Evolutionary conservation across 208 protist species (phyloP).

Genomic region (Wallacemonas sp.): DNA sequence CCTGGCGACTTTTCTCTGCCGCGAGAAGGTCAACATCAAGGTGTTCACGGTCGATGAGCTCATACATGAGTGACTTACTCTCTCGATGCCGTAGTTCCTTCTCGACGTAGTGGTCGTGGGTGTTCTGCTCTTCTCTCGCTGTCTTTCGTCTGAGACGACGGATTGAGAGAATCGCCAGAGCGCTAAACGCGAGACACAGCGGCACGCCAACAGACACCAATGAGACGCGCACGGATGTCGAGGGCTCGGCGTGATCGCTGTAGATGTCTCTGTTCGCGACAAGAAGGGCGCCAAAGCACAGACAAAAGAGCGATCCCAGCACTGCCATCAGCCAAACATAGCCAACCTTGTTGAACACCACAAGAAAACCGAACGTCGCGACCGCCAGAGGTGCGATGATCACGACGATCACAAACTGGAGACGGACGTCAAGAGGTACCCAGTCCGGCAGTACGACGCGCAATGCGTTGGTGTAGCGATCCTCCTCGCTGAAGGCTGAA

Average conservation of each 20-base stretch:
- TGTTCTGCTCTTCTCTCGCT: background rate
- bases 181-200: slow-evolving; percentile 25
- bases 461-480: slow-evolving; percentile 46
- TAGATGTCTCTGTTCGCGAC: slow-evolving; percentile 24
- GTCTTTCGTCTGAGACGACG: background rate
- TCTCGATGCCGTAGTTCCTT: slow-evolving; percentile 21
- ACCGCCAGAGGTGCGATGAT: slow-evolving; percentile 47
- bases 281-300: slow-evolving; percentile 56
- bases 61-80: slow-evolving; percentile 30
- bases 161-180: slow-evolving; percentile 18
- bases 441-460: slow-evolving; percentile 43
- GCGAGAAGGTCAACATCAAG: slow-evolving; percentile 47
- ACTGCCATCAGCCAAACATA: slow-evolving; percentile 48
- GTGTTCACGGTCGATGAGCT: slow-evolving; percentile 43
- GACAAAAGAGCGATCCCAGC: slow-evolving; percentile 43
- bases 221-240: background rate
- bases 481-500: slow-evolving; percentile 11
- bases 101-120: slow-evolving; percentile 7
- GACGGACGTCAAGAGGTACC: slow-evolving; percentile 60
- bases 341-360: slow-evolving; percentile 34
- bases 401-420: slow-evolving; percentile 52
- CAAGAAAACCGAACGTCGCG: slow-evolving; percentile 45
- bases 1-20: slow-evolving; percentile 28
- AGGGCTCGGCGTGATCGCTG: slow-evolving; percentile 10
- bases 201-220: slow-evolving; percentile 29